phyloP scores from a whole-genome alignment of 805 yeast species.

The Saccharomyces jurei region DNA sequence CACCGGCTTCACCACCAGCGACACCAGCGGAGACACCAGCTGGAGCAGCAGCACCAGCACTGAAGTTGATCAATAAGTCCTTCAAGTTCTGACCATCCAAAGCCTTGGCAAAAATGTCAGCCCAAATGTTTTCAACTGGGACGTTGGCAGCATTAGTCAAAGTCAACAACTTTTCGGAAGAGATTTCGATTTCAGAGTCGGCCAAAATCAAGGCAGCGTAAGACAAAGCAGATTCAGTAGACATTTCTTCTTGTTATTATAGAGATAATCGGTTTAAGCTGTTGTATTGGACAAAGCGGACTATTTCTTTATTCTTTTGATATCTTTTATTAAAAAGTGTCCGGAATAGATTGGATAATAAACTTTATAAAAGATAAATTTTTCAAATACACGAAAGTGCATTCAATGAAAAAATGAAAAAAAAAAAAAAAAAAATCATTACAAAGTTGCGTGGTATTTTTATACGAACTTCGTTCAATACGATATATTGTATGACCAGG shows the following conservation, averaged over 20 bases:
- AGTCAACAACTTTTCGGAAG: conserved; percentile 69
- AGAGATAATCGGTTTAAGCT: conserved; percentile 12
- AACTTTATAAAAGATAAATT: neutral
- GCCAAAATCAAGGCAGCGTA: conserved; percentile 98
- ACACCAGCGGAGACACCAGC: conserved; percentile 36
- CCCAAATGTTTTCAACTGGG: conserved; percentile 63
- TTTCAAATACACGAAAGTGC: neutral
- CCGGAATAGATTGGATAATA: neutral
- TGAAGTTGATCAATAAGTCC: conserved; percentile 54
- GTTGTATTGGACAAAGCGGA: conserved; percentile 5
- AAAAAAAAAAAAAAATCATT: neutral
- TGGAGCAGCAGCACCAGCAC: conserved; percentile 41
- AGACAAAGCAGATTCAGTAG: conserved; percentile 83
- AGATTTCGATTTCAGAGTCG: conserved; percentile 91
- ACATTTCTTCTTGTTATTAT: conserved; percentile 23
- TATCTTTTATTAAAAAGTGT: neutral
- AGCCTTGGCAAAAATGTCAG: conserved; percentile 72
- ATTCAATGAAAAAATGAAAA: neutral
- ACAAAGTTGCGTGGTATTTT: neutral
- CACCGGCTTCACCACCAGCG: conserved; percentile 37
- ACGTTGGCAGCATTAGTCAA: conserved; percentile 65
- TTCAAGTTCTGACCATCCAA: conserved; percentile 70
- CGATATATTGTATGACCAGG: neutral
- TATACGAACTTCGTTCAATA: neutral
- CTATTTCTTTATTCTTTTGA: conserved; percentile 6